phyloP scores from a whole-genome alignment of 2,329 filamentous ascomycete genomes.

The Coniosporium tulheliwenetii region DNA sequence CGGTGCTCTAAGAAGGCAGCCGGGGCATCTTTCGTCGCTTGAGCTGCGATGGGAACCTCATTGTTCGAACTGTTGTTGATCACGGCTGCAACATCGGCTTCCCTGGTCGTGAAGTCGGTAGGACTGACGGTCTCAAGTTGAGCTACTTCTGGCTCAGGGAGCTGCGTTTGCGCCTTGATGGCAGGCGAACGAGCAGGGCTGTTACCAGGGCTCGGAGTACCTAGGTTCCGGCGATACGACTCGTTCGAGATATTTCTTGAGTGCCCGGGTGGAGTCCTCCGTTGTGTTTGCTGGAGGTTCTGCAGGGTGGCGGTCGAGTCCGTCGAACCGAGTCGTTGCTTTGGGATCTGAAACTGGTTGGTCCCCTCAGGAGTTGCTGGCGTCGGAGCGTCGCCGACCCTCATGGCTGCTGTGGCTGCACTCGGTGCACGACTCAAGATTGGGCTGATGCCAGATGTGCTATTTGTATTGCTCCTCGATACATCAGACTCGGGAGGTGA shows the following conservation, averaged over 20 bases:
- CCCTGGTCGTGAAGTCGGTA: conserved; percentile 15
- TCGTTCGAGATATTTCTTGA: conserved; percentile 22
- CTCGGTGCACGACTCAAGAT: conserved; percentile 45
- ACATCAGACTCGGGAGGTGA: conserved; percentile 23
- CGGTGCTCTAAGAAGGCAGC: conserved; percentile 15
- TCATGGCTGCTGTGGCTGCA: conserved; percentile 15
- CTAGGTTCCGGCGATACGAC: conserved; percentile 39
- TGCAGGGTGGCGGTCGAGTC: conserved; percentile 17
- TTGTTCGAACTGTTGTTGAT: conserved; percentile 11
- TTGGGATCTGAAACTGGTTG: no score
- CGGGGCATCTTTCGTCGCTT: conserved; percentile 12
- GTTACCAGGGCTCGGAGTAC: conserved; percentile 41
- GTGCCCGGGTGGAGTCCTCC: conserved; percentile 22
- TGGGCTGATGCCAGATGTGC: conserved; percentile 47
- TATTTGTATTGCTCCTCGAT: conserved; percentile 45
- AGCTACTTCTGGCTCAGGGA: conserved; percentile 27
- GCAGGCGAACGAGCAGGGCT: conserved; percentile 45
- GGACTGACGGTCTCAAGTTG: conserved; percentile 24
- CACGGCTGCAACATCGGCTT: conserved; percentile 13
- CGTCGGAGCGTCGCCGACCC: not conserved
- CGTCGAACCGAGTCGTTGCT: no score
- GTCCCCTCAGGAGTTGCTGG: no score
- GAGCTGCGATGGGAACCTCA: conserved; percentile 4
- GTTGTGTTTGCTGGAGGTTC: conserved; percentile 12
- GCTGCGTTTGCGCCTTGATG: conserved; percentile 26